Evolutionary conservation across 2,329 filamentous ascomycete genomes (phyloP).

Genomic region (Verticillium albo-atrum): DNA sequence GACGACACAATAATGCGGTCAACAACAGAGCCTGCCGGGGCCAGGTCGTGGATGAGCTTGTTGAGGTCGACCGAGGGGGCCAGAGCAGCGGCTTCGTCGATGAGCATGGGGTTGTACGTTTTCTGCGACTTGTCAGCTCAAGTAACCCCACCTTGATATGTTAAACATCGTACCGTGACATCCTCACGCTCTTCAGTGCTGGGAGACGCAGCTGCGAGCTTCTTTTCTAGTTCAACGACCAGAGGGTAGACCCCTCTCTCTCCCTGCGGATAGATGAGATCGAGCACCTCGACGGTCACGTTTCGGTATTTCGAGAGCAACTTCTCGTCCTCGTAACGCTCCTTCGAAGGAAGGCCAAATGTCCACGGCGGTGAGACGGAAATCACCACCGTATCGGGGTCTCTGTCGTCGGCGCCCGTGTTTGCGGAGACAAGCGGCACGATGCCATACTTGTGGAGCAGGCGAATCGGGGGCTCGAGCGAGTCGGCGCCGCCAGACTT

Average conservation of each 20-base stretch:
- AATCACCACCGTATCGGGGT: slow-evolving; percentile 31
- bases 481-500: slow-evolving; percentile 22
- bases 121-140: slow-evolving; percentile 32
- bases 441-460: slow-evolving; percentile 41
- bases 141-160: neutral
- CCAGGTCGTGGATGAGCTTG: slow-evolving; percentile 45
- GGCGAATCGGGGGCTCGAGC: slow-evolving; percentile 37
- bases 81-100: slow-evolving; percentile 50
- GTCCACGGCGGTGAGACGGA: slow-evolving; percentile 36
- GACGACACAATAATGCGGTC: slow-evolving; percentile 54
- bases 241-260: slow-evolving; percentile 33
- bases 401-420: slow-evolving; percentile 37
- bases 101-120: slow-evolving; percentile 60
- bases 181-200: slow-evolving; percentile 54
- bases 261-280: slow-evolving; percentile 25
- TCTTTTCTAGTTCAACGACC: slow-evolving; percentile 55
- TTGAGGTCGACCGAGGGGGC: slow-evolving; percentile 52
- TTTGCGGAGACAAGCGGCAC: slow-evolving; percentile 28
- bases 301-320: slow-evolving; percentile 45
- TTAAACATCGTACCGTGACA: slow-evolving; percentile 42
- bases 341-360: slow-evolving; percentile 58
- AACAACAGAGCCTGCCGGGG: slow-evolving; percentile 43
- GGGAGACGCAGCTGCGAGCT: slow-evolving; percentile 55
- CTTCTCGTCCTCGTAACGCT: slow-evolving; percentile 54
- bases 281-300: slow-evolving; percentile 17